phyloP scores from a whole-genome alignment of 2,329 filamentous ascomycete genomes.

The Madurella fahalii region DNA sequence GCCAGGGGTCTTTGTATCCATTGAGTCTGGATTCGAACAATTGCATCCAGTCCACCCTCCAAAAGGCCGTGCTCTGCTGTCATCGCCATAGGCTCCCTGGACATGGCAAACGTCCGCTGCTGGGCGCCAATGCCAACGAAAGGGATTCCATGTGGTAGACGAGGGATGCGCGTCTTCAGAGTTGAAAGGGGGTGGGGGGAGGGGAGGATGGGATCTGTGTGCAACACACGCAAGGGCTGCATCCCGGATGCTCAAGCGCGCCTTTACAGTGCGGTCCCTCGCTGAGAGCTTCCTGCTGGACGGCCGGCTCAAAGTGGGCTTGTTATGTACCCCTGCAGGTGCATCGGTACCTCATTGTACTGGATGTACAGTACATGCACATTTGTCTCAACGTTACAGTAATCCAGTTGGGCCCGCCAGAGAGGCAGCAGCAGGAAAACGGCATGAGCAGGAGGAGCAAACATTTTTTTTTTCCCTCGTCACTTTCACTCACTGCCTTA shows the following conservation, averaged over 20 bases:
- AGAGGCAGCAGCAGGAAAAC: slow-evolving; percentile 4
- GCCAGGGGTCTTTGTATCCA: slow-evolving; percentile 2
- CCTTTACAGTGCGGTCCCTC: slow-evolving; percentile 11
- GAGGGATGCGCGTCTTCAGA: slow-evolving; percentile 3
- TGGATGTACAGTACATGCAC: slow-evolving; percentile 16
- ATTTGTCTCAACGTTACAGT: slow-evolving; percentile 11
- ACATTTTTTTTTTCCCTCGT: slow-evolving; percentile 7
- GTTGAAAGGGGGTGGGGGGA: not conserved
- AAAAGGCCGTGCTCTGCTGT: not conserved
- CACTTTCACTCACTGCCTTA: slow-evolving; percentile 4
- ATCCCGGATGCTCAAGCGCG: slow-evolving; percentile 20
- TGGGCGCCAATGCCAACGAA: not conserved
- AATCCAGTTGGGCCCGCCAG: slow-evolving; percentile 2
- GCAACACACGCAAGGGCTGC: slow-evolving; percentile 12
- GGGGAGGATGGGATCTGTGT: slow-evolving; percentile 12
- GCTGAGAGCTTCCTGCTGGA: slow-evolving; percentile 1
- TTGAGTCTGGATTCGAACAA: not conserved
- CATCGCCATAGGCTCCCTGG: not conserved
- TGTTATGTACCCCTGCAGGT: slow-evolving; percentile 25
- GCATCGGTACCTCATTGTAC: slow-evolving; percentile 27
- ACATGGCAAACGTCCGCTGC: not conserved
- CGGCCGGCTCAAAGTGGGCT: slow-evolving; percentile 2
- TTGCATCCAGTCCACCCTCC: not conserved
- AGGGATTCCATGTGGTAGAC: slow-evolving; percentile 1
- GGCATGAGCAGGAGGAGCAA: slow-evolving; percentile 13